Evolutionary conservation across 2,329 filamentous ascomycete genomes (phyloP), one percentile per base, ranked within the genome.

Genomic region (Myriangium duriaei): DNA sequence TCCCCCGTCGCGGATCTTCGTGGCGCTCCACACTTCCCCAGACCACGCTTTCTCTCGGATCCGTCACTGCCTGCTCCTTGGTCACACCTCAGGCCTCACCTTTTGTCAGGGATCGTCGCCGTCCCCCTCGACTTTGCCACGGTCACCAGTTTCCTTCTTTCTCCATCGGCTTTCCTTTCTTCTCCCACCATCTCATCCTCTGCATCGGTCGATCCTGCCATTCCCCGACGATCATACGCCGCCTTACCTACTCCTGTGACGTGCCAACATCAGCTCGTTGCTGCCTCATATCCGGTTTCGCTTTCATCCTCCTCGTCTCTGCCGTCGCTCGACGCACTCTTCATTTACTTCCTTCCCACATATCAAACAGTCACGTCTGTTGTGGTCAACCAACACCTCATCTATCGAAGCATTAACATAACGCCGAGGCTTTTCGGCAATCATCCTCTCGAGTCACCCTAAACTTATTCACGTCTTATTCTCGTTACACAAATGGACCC

Each of bases 21-120:
- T 28, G 11, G 2, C 24, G 10, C 30, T 32, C 30, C 30, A 32
- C 21, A 26, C 21, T 26, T 26, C 21, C 21, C 21, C 21, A n/a
- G 21, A 26, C 21, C 21, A n/a, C 21, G 21, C 21, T 26, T 26
- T 26, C 21, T 26, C 21, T 7, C 21, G 21, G 21, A 26, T n/a
- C 21, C 21, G 21, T 26, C 21, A 26, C n/a, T n/a, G 21, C 21
- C 21, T n/a, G 7, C n/a, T n/a, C 21, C n/a, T 26, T 7, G 7
- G 21, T 26, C n/a, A n/a, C 21, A n/a, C 21, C 21, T 26, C 21
- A n/a, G n/a, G n/a, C n/a, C n/a, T n/a, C n/a, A 48, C 17, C 44
- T 45, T 28, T 43, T 48, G 37, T 39, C 46, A 14, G 43, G 44
- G 12, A 45, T 32, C 13, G 31, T 40, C 10, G 38, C 31, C 15